Conservation (phyloP, 2,329 filamentous ascomycete genomes). For the Aspergillus viridinutans region DNA sequence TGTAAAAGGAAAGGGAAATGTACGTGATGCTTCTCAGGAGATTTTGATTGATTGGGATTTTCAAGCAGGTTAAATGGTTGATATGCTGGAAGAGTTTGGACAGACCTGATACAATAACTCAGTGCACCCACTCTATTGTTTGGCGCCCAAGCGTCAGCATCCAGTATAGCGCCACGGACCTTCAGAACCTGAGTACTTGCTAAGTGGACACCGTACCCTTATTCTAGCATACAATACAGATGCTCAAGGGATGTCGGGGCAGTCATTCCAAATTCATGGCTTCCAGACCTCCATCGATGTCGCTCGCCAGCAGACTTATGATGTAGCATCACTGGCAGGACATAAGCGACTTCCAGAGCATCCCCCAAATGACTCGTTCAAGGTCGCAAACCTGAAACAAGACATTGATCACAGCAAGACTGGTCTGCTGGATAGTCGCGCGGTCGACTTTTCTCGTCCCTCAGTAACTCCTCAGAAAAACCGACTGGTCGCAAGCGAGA, state of each 20-base stretch:
- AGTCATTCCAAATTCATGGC: slow-evolving; percentile 47
- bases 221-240: slow-evolving; percentile 1
- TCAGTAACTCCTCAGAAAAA: slow-evolving; percentile 20
- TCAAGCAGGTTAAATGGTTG: neutral
- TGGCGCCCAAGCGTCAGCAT: neutral
- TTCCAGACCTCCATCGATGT: slow-evolving; percentile 46
- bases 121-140: neutral
- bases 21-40: neutral
- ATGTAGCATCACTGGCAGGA: slow-evolving; percentile 43
- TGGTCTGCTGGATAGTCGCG: slow-evolving; percentile 10
- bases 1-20: neutral
- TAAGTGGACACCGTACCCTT: neutral
- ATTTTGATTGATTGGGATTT: neutral
- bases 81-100: neutral
- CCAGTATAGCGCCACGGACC: neutral
- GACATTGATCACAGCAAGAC: neutral
- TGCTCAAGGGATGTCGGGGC: slow-evolving; percentile 23
- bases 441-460: slow-evolving; percentile 26
- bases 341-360: slow-evolving; percentile 43
- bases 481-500: slow-evolving; percentile 40
- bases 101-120: neutral
- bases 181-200: neutral
- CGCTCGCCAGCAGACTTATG: slow-evolving; percentile 38
- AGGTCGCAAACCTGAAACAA: slow-evolving; percentile 4
- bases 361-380: slow-evolving; percentile 17